Percentiles rank a stretch among this genome's conserved stretches.
These are phyloP conservation scores for Beauveria pseudobassiana DNA, from an alignment of 2,329 filamentous ascomycete species.

Conservation along the genomic window DNA sequence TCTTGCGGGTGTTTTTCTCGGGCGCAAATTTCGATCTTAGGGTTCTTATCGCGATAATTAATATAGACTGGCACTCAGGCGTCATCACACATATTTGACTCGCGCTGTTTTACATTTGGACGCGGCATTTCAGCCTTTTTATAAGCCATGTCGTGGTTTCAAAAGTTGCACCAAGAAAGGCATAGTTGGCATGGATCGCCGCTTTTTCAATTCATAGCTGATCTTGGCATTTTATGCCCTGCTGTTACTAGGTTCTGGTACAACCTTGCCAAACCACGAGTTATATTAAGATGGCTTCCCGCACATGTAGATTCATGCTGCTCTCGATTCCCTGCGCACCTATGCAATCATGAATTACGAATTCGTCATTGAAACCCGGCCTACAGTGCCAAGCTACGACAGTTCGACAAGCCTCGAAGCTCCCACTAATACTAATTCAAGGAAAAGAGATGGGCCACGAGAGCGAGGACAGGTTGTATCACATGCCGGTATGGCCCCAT, in stretches of 20 bases:
- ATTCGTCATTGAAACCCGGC: not conserved
- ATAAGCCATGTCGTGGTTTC: not conserved
- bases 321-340: not conserved
- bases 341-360: not conserved
- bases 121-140: not conserved
- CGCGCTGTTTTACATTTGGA: not conserved
- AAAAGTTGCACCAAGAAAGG: not conserved
- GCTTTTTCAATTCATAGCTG: not conserved
- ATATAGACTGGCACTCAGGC: not conserved
- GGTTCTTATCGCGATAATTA: not conserved
- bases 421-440: not conserved
- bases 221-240: not conserved
- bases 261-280: not conserved
- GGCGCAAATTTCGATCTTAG: not conserved
- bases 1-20: slow-evolving; percentile 15
- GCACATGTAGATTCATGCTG: not conserved
- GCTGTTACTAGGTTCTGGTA: not conserved
- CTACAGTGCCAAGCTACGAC: not conserved
- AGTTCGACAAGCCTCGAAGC: not conserved
- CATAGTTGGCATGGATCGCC: not conserved
- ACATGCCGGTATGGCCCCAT: not conserved
- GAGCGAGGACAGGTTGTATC: not conserved
- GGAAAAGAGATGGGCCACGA: not conserved
- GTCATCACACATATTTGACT: not conserved
- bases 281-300: not conserved